Evolutionary conservation across 176 grass and related monocot species (phyloP).

Genomic region (Eleusine indica): DNA sequence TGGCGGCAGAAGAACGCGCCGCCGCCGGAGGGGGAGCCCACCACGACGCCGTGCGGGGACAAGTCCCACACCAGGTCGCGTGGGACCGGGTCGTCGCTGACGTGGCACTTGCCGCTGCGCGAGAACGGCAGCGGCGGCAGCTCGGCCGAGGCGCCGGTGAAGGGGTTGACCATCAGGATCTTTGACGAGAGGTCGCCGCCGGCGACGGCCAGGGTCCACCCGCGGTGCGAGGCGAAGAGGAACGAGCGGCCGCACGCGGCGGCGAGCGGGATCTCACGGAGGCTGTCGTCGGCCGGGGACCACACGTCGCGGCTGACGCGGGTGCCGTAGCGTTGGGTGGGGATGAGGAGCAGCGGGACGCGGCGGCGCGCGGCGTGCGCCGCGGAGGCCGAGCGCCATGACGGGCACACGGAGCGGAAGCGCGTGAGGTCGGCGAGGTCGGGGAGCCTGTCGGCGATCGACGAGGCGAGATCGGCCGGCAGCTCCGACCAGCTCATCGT

Average conservation of each 20-base stretch:
- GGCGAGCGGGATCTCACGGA: background rate
- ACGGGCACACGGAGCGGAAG: slow-evolving; percentile 27
- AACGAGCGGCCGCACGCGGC: background rate
- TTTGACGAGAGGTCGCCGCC: background rate
- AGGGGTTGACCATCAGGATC: background rate
- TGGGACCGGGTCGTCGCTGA: rapidly evolving
- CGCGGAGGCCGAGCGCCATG: slow-evolving; percentile 19
- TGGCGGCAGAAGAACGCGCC: slow-evolving; percentile 15
- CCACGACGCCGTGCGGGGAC: slow-evolving; percentile 24
- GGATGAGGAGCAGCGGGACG: background rate
- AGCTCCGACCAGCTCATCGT: slow-evolving; percentile 16
- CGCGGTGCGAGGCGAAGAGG: slow-evolving; percentile 22
- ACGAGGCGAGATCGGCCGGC: background rate
- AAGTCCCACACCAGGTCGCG: background rate
- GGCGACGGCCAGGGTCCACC: slow-evolving; percentile 26
- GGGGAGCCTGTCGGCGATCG: background rate
- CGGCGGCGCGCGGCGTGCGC: background rate
- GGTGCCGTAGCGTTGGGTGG: background rate
- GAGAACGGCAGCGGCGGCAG: background rate
- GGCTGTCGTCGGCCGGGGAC: background rate
- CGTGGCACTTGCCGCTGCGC: too few species aligned
- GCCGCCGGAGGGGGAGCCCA: background rate
- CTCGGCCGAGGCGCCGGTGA: background rate
- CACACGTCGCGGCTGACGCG: background rate
- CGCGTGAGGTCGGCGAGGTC: background rate